A percentile compares a stretch with the other conserved stretches of the same genome.
phyloP scores from a whole-genome alignment of 768 basidiomycete genomes.

The Tricholoma sp. region DNA sequence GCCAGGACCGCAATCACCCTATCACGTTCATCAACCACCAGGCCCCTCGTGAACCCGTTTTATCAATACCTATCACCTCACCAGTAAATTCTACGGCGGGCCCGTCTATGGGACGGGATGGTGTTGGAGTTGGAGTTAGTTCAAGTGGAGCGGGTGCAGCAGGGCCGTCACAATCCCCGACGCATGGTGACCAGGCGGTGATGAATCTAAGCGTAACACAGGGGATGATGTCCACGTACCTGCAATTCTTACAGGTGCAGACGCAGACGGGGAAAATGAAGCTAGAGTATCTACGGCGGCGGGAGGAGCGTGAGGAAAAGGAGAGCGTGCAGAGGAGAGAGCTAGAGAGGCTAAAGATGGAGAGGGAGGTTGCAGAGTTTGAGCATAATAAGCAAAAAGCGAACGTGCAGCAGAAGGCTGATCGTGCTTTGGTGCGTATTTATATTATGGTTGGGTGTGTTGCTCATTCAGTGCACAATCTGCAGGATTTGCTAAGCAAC shows the following conservation, averaged over 20 bases:
- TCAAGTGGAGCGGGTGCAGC: slow-evolving; percentile 14
- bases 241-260: slow-evolving; percentile 62
- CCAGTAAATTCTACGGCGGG: slow-evolving; percentile 13
- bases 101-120: background rate
- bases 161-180: slow-evolving; percentile 13
- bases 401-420: slow-evolving; percentile 55
- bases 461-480: background rate
- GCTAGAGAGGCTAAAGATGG: slow-evolving; percentile 45
- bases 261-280: slow-evolving; percentile 66
- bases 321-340: slow-evolving; percentile 49
- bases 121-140: background rate
- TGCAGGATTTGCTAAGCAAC: slow-evolving; percentile 54
- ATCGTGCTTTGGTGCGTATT: slow-evolving; percentile 53
- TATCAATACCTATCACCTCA: slow-evolving; percentile 19
- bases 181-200: slow-evolving; percentile 32
- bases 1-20: slow-evolving; percentile 27
- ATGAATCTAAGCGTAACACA: slow-evolving; percentile 52
- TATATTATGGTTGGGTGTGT: background rate
- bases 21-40: slow-evolving; percentile 33
- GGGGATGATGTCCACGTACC: slow-evolving; percentile 47
- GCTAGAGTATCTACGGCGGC: slow-evolving; percentile 60
- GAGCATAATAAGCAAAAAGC: slow-evolving; percentile 48
- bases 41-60: slow-evolving; percentile 29
- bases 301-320: slow-evolving; percentile 66
- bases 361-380: slow-evolving; percentile 53